A percentile compares a stretch with the other conserved stretches of the same genome.
Evolutionary conservation across 306 rosid species (phyloP).

Genomic region (Ceratonia siliqua): DNA sequence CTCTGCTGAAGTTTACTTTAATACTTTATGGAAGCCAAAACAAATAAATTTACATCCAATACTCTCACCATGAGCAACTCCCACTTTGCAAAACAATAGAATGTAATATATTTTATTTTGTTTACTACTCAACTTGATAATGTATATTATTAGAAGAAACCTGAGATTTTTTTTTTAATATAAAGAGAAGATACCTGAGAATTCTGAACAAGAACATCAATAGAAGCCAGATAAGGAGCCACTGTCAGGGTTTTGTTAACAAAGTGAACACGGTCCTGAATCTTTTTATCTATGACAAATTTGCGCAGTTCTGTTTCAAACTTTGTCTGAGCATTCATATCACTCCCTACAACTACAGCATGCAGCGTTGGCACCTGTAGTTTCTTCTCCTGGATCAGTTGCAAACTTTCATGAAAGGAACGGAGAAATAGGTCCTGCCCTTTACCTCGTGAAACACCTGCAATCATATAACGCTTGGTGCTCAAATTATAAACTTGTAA

Average conservation of each 20-base stretch:
- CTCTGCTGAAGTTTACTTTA: background rate
- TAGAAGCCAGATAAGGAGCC: conserved; percentile 81
- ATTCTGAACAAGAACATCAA: conserved; percentile 96
- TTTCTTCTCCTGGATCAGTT: conserved; percentile 63
- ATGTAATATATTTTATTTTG: too few relatives aligned
- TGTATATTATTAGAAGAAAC: conserved; percentile 50
- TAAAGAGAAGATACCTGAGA: conserved; percentile 81
- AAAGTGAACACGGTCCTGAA: conserved; percentile 81
- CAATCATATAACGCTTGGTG: conserved; percentile 20
- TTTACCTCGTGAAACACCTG: conserved; percentile 95
- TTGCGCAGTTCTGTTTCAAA: conserved; percentile 72
- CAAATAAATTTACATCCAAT: background rate
- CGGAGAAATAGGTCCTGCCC: conserved; percentile 92
- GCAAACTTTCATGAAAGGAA: conserved; percentile 70
- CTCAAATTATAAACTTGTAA: conserved; percentile 30
- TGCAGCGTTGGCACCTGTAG: conserved; percentile 78
- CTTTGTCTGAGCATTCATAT: conserved; percentile 81
- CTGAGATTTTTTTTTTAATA: too few relatives aligned
- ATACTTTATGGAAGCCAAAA: background rate
- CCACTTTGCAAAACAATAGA: conserved; percentile 6
- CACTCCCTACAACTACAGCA: conserved; percentile 91
- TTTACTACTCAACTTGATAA: too few relatives aligned
- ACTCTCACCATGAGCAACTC: conserved; percentile 12
- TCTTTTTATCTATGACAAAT: conserved; percentile 65
- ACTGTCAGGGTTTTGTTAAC: conserved; percentile 89